phyloP scores from a whole-genome alignment of 768 basidiomycete genomes.

The Gymnopilus junonius region DNA sequence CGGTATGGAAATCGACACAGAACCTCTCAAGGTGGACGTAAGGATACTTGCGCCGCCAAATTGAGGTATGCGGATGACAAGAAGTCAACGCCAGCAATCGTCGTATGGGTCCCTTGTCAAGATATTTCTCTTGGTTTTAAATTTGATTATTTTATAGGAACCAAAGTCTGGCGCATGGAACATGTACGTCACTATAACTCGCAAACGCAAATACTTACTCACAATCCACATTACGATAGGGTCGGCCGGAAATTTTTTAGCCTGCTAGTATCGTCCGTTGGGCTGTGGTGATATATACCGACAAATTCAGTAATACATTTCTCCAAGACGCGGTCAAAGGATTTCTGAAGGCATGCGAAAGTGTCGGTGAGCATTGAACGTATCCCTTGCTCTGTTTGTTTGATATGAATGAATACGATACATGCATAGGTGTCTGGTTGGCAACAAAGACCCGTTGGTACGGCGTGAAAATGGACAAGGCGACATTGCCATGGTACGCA shows the following conservation, averaged over 20 bases:
- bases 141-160: slow-evolving; percentile 35
- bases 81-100: slow-evolving; percentile 50
- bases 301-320: slow-evolving; percentile 51
- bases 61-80: slow-evolving; percentile 55
- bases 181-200: slow-evolving; percentile 58
- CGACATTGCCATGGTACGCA: slow-evolving; percentile 48
- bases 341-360: slow-evolving; percentile 48
- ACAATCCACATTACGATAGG: slow-evolving; percentile 37
- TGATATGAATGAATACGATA: slow-evolving; percentile 25
- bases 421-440: slow-evolving; percentile 68
- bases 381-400: slow-evolving; percentile 22
- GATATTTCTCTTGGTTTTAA: background rate
- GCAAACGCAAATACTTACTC: slow-evolving; percentile 5
- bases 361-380: slow-evolving; percentile 57
- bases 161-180: slow-evolving; percentile 80
- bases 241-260: slow-evolving; percentile 47
- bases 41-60: slow-evolving; percentile 66
- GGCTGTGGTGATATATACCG: slow-evolving; percentile 62
- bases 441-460: slow-evolving; percentile 47
- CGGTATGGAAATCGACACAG: slow-evolving; percentile 64
- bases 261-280: slow-evolving; percentile 57
- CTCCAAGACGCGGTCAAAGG: slow-evolving; percentile 57
- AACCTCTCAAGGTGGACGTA: slow-evolving; percentile 63
- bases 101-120: slow-evolving; percentile 47
- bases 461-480: slow-evolving; percentile 65